phyloP scores from a whole-genome alignment of 495 filamentous ascomycete genomes.

The Haplographium delicatum region DNA sequence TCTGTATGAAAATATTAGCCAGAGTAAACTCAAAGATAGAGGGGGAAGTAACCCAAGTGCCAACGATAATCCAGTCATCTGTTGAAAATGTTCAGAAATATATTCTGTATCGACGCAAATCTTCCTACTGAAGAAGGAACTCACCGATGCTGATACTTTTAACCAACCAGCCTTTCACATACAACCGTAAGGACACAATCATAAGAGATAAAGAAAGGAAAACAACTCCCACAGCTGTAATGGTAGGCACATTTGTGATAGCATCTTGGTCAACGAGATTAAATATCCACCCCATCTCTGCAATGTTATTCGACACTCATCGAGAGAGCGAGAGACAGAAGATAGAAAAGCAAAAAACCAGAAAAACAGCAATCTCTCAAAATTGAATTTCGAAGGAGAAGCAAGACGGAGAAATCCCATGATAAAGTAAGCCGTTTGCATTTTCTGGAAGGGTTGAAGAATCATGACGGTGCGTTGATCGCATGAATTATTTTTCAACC shows the following conservation, averaged over 20 bases:
- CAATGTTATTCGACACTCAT: background rate
- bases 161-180: conserved; percentile 32
- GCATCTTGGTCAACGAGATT: conserved; percentile 33
- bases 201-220: conserved; percentile 32
- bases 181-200: conserved; percentile 31
- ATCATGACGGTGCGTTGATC: background rate
- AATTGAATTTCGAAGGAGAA: too few relatives aligned
- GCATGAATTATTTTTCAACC: background rate
- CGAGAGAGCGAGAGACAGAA: background rate
- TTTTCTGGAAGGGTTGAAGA: background rate
- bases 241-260: conserved; percentile 31
- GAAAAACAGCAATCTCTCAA: background rate
- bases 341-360: background rate
- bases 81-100: too few relatives aligned
- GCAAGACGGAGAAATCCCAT: background rate
- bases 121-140: background rate
- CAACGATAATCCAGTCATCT: conserved; percentile 37
- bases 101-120: too few relatives aligned
- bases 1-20: conserved; percentile 12
- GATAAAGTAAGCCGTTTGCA: background rate
- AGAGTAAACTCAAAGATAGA: too few relatives aligned
- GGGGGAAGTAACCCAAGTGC: conserved; percentile 35
- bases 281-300: conserved; percentile 39
- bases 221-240: conserved; percentile 29
- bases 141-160: conserved; percentile 32